Conservation (phyloP, 2,329 filamentous ascomycete species). For the Conoideocrella luteorostrata region DNA sequence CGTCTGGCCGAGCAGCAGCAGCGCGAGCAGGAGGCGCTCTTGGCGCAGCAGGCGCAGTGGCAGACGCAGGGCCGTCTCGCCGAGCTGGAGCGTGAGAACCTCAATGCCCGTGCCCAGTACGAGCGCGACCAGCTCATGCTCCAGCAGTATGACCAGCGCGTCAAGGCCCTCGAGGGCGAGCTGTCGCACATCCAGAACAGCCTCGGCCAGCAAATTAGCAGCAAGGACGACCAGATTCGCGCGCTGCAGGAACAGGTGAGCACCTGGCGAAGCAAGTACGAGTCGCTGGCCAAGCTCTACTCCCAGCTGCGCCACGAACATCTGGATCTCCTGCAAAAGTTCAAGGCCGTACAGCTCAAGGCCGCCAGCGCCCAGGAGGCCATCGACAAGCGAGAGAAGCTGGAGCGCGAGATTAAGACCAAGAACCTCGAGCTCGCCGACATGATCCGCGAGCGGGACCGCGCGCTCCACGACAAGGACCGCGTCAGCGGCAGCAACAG, state of each 20-base stretch:
- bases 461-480: constrained; percentile 89
- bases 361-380: constrained; percentile 95
- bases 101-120: constrained; percentile 90
- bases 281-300: constrained; percentile 92
- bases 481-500: constrained; percentile 78
- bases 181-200: constrained; percentile 75
- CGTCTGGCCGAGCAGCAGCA: constrained; percentile 82
- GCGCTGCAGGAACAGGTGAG: constrained; percentile 95
- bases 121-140: constrained; percentile 96
- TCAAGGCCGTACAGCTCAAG: constrained; percentile 93
- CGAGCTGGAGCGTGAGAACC: constrained; percentile 89
- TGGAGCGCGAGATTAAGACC: constrained; percentile 96
- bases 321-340: constrained; percentile 88
- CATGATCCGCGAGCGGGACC: constrained; percentile 95
- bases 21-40: constrained; percentile 81
- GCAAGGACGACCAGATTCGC: constrained; percentile 90
- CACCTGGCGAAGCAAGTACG: constrained; percentile 95
- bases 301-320: constrained; percentile 94
- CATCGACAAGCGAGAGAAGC: constrained; percentile 87
- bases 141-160: constrained; percentile 90
- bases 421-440: constrained; percentile 98
- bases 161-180: constrained; percentile 88
- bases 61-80: constrained; percentile 95
- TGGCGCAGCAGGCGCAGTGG: constrained; percentile 82
- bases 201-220: constrained; percentile 75